Percentiles rank a stretch among this genome's conserved stretches.
Evolutionary conservation across 352 stramenopile genomes (phyloP).

Genomic region (Globisporangium rhizosaccharum): DNA sequence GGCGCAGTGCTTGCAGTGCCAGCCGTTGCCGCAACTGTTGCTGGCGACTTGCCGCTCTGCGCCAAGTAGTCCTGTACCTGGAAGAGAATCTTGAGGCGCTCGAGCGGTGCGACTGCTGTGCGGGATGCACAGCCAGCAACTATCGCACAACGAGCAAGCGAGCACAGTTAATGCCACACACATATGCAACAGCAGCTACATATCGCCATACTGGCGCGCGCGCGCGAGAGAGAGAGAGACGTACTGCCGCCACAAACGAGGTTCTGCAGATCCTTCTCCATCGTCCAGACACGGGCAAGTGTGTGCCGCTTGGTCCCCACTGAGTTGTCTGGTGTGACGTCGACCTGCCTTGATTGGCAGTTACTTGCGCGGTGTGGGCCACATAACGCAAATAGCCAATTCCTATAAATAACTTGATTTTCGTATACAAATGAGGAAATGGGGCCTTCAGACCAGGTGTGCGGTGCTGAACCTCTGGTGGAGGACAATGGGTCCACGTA

Average conservation of each 20-base stretch:
- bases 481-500: too few relatives aligned
- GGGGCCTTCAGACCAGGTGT: too few relatives aligned
- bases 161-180: neutral
- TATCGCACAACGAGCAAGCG: slow-evolving; percentile 9
- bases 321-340: too few relatives aligned
- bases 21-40: neutral
- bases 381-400: too few relatives aligned
- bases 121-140: slow-evolving; percentile 67
- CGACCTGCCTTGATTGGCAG: too few relatives aligned
- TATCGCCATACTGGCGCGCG: too few relatives aligned
- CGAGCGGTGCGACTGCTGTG: slow-evolving; percentile 61
- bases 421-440: too few relatives aligned
- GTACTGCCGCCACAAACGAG: slow-evolving; percentile 70
- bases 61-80: slow-evolving; percentile 70
- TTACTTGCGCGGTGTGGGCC: too few relatives aligned
- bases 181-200: too few relatives aligned
- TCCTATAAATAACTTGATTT: too few relatives aligned
- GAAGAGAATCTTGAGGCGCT: slow-evolving; percentile 78
- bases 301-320: too few relatives aligned
- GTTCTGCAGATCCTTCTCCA: slow-evolving; percentile 54
- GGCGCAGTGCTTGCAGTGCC: slow-evolving; percentile 2
- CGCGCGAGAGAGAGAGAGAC: slow-evolving; percentile 7
- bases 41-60: slow-evolving; percentile 15
- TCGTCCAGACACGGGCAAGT: neutral
- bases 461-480: too few relatives aligned